phyloP scores from a whole-genome alignment of 371 early-diverging fungal genomes.

The Circinella umbellata region DNA sequence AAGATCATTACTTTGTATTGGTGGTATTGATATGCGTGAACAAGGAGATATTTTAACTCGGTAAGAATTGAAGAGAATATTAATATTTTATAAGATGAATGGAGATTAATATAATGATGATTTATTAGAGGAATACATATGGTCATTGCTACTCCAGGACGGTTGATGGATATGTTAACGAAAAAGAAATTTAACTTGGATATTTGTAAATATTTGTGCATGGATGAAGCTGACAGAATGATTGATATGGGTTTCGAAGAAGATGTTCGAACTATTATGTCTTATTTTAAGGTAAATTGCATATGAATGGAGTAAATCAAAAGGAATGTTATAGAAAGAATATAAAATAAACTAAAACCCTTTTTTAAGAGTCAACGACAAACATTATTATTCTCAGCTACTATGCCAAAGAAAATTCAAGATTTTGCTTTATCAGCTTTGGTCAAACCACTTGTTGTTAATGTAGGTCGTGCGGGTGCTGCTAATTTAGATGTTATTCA shows the following conservation, averaged over 20 bases:
- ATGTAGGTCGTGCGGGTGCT: constrained; percentile 98
- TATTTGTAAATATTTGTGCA: constrained; percentile 84
- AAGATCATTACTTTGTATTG: constrained; percentile 86
- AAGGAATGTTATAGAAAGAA: background rate
- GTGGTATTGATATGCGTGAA: constrained; percentile 93
- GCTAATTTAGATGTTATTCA: constrained; percentile 98
- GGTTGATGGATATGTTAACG: constrained; percentile 87
- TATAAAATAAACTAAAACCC: background rate
- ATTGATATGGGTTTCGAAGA: constrained; percentile 98
- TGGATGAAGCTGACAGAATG: constrained; percentile 99
- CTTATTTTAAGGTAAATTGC: constrained; percentile 78
- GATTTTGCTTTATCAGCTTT: constrained; percentile 91
- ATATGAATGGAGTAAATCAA: background rate
- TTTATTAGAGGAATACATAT: constrained; percentile 70
- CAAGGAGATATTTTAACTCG: constrained; percentile 73
- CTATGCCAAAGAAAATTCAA: constrained; percentile 98
- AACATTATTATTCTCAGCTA: constrained; percentile 93
- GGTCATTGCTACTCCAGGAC: constrained; percentile 96
- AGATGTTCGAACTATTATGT: constrained; percentile 92
- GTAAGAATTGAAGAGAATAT: constrained; percentile 31
- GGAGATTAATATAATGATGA: background rate
- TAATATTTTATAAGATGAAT: background rate
- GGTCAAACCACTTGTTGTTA: constrained; percentile 93
- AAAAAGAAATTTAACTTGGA: constrained; percentile 82
- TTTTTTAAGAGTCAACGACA: constrained; percentile 67